Evolutionary conservation across 31 red algal genomes (phyloP), one percentile per base, ranked within the genome.

Genomic region (Endocladia muricata): DNA sequence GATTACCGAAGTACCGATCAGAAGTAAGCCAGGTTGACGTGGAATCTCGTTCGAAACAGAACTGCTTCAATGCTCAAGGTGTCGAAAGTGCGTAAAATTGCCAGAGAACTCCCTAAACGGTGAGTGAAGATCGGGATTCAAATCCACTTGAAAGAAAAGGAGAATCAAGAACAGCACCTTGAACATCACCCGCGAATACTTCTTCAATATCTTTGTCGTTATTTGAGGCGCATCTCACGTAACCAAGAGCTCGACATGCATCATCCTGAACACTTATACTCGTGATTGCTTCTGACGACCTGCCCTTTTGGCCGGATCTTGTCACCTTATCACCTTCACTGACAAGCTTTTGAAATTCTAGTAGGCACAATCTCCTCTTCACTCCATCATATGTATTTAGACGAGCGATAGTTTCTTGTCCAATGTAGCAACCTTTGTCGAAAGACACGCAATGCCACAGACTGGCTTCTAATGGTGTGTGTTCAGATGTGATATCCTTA

Each of bases 391-490:
- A 88, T 0, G 87, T 88, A 42, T 70, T 84, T 23, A 81, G 49
- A 13, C 73, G 49, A 15, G 80, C 79, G 37, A 91, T 91, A 3
- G 87, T 91, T 47, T 91, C 87, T 42, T 91, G 87, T 17, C 87
- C 87, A 29, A 86, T 32, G 40, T 91, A 88, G 74, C 83, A 91
- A 21, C 87, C 87, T 60, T 91, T 91, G 31, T 64, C 35, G 54
- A 89, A 91, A 11, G 81, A 86, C 6, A 91, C 74, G 28, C 37
- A 61, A 31, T 17, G 43, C 79, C 79, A 91, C 55, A 91, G 37
- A 19, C 87, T 62, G 29, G 83, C 83, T 40, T 91, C 87, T 11
- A 91, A 74, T 11, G 87, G 83, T 4, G 49, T 84, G 57, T 63
- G 15, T 1, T 32, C 81, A 13, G 60, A 49, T 13, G 40, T 88